Evolutionary conservation across 2,329 filamentous ascomycete species (phyloP).

Genomic region (Ophiocordyceps camponoti-floridani): DNA sequence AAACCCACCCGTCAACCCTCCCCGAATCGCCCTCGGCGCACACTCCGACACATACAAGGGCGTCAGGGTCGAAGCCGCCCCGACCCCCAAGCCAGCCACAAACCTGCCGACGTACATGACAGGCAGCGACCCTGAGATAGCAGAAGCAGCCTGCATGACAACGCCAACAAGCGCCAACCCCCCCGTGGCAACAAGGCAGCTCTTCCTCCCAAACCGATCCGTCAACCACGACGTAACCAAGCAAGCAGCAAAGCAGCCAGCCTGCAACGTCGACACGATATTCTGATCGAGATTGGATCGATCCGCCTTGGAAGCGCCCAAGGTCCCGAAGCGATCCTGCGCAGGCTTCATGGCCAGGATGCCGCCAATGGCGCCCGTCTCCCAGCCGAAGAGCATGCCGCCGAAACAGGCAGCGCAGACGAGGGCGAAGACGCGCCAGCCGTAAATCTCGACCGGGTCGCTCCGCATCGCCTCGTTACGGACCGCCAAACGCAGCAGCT

Average conservation of each 20-base stretch:
- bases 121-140: slow-evolving; percentile 30
- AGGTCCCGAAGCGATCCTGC: slow-evolving; percentile 23
- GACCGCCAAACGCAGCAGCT: slow-evolving; percentile 36
- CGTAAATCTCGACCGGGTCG: slow-evolving; percentile 50
- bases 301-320: slow-evolving; percentile 7
- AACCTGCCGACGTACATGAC: slow-evolving; percentile 50
- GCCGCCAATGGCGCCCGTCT: slow-evolving; percentile 49
- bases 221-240: slow-evolving; percentile 35
- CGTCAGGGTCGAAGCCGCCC: slow-evolving; percentile 27
- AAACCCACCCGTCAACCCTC: slow-evolving; percentile 24
- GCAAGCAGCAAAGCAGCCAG: slow-evolving; percentile 48
- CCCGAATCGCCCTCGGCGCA: slow-evolving; percentile 30
- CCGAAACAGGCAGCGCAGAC: slow-evolving; percentile 51
- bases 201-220: slow-evolving; percentile 36
- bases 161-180: slow-evolving; percentile 41
- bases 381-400: slow-evolving; percentile 33
- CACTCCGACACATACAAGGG: slow-evolving; percentile 30
- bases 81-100: slow-evolving; percentile 28
- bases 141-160: slow-evolving; percentile 44
- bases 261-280: slow-evolving; percentile 53
- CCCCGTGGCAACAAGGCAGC: slow-evolving; percentile 36
- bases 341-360: slow-evolving; percentile 43
- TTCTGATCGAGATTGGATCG: slow-evolving; percentile 42
- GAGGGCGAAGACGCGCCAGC: slow-evolving; percentile 48
- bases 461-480: slow-evolving; percentile 54